Conservation (phyloP, 805 yeast genomes). For the Wickerhamomyces mucosus region DNA sequence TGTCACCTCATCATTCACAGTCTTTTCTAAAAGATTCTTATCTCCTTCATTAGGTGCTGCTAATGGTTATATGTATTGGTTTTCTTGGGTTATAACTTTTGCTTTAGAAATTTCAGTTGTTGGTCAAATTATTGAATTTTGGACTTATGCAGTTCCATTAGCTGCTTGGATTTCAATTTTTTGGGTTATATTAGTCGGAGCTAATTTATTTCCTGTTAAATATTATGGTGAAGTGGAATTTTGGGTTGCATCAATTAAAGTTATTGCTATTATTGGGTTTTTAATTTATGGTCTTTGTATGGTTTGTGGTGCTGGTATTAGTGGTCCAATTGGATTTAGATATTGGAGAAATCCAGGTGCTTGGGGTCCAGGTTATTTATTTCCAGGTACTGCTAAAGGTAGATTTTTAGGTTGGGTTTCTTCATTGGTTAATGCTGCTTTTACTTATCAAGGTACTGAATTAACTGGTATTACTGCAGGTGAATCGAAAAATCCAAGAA, state of each 20-base stretch:
- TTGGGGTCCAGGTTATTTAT: conserved; percentile 57
- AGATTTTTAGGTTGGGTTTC: conserved; percentile 63
- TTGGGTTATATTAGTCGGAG: conserved; percentile 41
- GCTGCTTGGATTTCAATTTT: conserved; percentile 68
- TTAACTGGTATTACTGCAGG: conserved; percentile 69
- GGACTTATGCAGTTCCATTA: conserved; percentile 63
- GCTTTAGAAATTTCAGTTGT: conserved; percentile 67
- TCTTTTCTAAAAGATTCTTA: conserved; percentile 57
- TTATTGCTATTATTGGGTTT: conserved; percentile 64
- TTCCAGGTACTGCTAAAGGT: conserved; percentile 38
- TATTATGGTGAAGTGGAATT: conserved; percentile 70
- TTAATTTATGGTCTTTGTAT: conserved; percentile 54
- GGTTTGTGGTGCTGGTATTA: conserved; percentile 66
- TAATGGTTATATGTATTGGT: conserved; percentile 67
- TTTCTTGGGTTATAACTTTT: conserved; percentile 69
- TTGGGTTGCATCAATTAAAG: conserved; percentile 62
- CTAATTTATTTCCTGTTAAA: conserved; percentile 59
- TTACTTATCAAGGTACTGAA: conserved; percentile 76
- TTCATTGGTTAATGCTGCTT: conserved; percentile 65
- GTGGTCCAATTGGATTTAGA: conserved; percentile 69
- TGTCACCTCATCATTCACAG: conserved; percentile 55
- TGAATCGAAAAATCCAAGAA: conserved; percentile 63
- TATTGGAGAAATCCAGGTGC: conserved; percentile 78
- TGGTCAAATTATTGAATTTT: conserved; percentile 53
- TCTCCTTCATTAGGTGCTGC: conserved; percentile 69